These are phyloP conservation scores for Aspergillus sp. DNA, from an alignment of 2,329 filamentous ascomycete species.

Conservation along the genomic window DNA sequence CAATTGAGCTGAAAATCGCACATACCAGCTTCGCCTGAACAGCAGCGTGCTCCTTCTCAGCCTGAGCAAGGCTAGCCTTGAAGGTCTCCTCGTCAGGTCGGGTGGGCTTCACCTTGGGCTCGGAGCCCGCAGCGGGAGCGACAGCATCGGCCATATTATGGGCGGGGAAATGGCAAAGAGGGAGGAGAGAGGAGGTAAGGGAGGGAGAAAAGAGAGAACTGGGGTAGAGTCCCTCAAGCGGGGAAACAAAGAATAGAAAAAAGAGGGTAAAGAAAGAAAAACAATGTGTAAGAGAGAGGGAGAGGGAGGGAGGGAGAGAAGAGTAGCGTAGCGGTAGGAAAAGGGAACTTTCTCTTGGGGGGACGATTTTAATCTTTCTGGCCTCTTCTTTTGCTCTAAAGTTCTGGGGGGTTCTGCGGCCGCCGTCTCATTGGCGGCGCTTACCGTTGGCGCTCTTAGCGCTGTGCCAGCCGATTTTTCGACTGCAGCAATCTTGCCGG, in stretches of 20 bases:
- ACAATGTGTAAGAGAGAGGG: slow-evolving; percentile 16
- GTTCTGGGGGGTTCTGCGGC: slow-evolving; percentile 15
- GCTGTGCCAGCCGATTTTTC: slow-evolving; percentile 35
- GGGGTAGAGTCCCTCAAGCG: slow-evolving; percentile 15
- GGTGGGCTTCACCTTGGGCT: slow-evolving; percentile 66
- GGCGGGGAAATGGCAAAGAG: slow-evolving; percentile 11
- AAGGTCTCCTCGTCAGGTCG: slow-evolving; percentile 86
- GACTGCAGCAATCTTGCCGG: slow-evolving; percentile 23
- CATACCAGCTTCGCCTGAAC: slow-evolving; percentile 71
- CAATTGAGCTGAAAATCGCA: slow-evolving; percentile 11
- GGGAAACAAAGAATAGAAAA: slow-evolving; percentile 15
- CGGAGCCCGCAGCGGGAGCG: slow-evolving; percentile 37
- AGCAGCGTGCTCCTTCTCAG: slow-evolving; percentile 83
- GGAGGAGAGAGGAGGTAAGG: slow-evolving; percentile 13
- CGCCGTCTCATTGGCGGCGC: slow-evolving; percentile 25
- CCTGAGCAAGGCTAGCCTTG: slow-evolving; percentile 76
- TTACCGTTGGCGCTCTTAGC: slow-evolving; percentile 34
- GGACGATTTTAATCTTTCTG: slow-evolving; percentile 12
- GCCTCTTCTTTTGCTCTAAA: slow-evolving; percentile 24
- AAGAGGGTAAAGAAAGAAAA: slow-evolving; percentile 4
- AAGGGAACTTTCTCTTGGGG: neutral
- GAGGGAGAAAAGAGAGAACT: slow-evolving; percentile 6
- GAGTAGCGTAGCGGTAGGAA: slow-evolving; percentile 23
- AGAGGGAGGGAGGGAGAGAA: slow-evolving; percentile 18
- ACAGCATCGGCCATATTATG: slow-evolving; percentile 41